phyloP scores from a whole-genome alignment of 2,329 filamentous ascomycete genomes.

The Aciculosporium take region DNA sequence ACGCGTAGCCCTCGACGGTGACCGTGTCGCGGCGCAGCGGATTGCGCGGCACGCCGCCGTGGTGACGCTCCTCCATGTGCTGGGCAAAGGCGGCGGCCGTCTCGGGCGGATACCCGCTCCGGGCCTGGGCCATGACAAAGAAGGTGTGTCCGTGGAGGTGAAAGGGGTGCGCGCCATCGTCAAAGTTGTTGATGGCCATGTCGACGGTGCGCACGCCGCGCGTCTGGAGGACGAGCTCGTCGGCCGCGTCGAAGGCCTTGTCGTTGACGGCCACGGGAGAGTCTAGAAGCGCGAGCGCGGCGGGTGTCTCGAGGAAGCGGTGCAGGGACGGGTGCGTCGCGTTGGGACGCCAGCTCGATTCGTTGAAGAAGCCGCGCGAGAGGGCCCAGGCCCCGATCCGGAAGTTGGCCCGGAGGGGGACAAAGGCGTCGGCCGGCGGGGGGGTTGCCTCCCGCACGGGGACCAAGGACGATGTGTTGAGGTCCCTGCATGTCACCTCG shows the following conservation, averaged over 20 bases:
- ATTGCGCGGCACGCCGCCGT: constrained; percentile 14
- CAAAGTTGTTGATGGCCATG: constrained; percentile 44
- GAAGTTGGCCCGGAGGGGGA: constrained; percentile 37
- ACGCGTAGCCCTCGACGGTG: constrained; percentile 38
- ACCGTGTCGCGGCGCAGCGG: constrained; percentile 28
- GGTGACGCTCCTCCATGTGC: constrained; percentile 11
- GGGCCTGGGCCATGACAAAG: constrained; percentile 26
- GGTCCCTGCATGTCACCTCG: constrained; percentile 35
- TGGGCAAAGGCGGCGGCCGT: constrained; percentile 10
- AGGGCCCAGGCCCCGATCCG: constrained; percentile 40
- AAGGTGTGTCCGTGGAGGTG: constrained; percentile 49
- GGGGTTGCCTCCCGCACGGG: constrained; percentile 22
- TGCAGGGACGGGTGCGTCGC: constrained; percentile 21
- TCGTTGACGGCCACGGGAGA: constrained; percentile 16
- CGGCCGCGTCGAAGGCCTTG: constrained; percentile 14
- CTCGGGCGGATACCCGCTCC: constrained; percentile 21
- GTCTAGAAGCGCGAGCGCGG: constrained; percentile 7
- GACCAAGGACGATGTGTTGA: constrained; percentile 34
- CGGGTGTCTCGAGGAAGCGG: constrained; percentile 16
- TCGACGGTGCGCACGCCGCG: constrained; percentile 38
- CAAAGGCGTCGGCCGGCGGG: constrained; percentile 24
- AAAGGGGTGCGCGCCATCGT: constrained; percentile 30
- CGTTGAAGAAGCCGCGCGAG: constrained; percentile 40
- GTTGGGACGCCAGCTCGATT: constrained; percentile 31
- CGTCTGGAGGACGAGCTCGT: constrained; percentile 33